Conservation (phyloP, 805 yeast genomes). For the Candida krabiensis region DNA sequence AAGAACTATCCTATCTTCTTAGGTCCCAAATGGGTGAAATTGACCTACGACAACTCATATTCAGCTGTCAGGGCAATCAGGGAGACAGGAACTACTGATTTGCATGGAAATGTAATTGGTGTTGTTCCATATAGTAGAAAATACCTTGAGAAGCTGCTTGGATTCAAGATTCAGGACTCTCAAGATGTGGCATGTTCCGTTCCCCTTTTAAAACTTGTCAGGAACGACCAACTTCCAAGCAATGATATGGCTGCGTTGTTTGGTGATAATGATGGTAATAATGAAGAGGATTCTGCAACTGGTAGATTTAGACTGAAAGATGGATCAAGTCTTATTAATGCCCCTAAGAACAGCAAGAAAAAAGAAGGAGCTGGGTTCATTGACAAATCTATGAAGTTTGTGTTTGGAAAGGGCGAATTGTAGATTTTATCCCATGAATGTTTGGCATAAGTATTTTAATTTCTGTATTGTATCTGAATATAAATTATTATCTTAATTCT, state of each 20-base stretch:
- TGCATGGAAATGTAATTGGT: constrained; percentile 56
- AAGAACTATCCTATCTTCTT: constrained; percentile 66
- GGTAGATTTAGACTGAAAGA: constrained; percentile 37
- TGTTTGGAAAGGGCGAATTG: constrained; percentile 23
- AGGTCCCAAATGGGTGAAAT: constrained; percentile 89
- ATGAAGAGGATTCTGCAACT: constrained; percentile 10
- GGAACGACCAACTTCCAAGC: constrained; percentile 11
- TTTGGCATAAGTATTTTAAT: too few relatives aligned
- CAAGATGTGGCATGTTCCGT: constrained; percentile 50
- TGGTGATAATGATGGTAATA: constrained; percentile 12
- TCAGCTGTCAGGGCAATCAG: constrained; percentile 82
- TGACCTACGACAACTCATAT: constrained; percentile 74
- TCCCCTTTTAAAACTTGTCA: constrained; percentile 15
- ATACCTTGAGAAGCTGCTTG: constrained; percentile 58
- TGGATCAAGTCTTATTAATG: constrained; percentile 42
- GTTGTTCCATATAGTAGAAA: constrained; percentile 67
- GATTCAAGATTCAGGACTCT: constrained; percentile 39
- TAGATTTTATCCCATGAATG: too few relatives aligned
- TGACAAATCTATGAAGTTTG: constrained; percentile 15
- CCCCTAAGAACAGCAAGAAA: constrained; percentile 14
- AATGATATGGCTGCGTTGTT: constrained; percentile 15
- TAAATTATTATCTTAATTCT: too few relatives aligned
- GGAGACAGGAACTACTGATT: constrained; percentile 74
- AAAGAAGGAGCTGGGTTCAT: constrained; percentile 13
- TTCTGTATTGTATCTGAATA: too few relatives aligned